These are phyloP conservation scores for Pseudoscleropodium purum DNA, from an alignment of 225 moss, liverwort and hornwort genomes.

Conservation along the genomic window DNA sequence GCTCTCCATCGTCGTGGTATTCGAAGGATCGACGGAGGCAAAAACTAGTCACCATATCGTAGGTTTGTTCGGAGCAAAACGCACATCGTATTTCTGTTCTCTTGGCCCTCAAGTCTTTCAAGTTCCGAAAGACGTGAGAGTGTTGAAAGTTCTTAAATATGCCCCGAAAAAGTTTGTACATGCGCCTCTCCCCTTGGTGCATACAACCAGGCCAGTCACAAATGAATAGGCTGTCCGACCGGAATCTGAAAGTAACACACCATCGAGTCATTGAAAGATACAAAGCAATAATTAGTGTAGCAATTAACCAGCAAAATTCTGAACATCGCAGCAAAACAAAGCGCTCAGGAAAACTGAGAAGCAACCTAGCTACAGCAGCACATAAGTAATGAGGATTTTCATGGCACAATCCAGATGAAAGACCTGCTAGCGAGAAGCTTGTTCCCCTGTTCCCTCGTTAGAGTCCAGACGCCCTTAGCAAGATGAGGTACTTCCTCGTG, in stretches of 20 bases:
- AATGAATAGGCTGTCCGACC: slow-evolving; percentile 58
- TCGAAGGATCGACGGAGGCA: slow-evolving; percentile 74
- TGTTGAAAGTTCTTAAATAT: slow-evolving; percentile 64
- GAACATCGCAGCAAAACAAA: not conserved
- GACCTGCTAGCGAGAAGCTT: slow-evolving; percentile 53
- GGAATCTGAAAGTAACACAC: slow-evolving; percentile 31
- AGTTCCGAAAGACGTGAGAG: slow-evolving; percentile 57
- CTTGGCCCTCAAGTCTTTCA: slow-evolving; percentile 52
- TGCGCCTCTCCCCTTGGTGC: slow-evolving; percentile 61
- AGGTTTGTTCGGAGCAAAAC: slow-evolving; percentile 49
- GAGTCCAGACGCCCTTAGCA: slow-evolving; percentile 40
- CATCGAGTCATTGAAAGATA: not conserved
- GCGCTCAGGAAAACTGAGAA: not conserved
- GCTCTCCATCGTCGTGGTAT: slow-evolving; percentile 79
- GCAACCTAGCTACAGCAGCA: not conserved
- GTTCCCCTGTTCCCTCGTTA: slow-evolving; percentile 40
- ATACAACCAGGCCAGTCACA: slow-evolving; percentile 79
- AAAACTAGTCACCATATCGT: slow-evolving; percentile 78
- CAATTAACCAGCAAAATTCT: not conserved
- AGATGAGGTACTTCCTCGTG: slow-evolving; percentile 53
- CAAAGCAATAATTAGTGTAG: not conserved
- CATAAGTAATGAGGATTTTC: not conserved
- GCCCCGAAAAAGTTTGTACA: slow-evolving; percentile 64
- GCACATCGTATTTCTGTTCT: slow-evolving; percentile 44
- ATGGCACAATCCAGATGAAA: not conserved